Percentiles rank a stretch among this genome's conserved stretches.
These are phyloP conservation scores for Beverwykella pulmonaria DNA, from an alignment of 495 filamentous ascomycete genomes.

Conservation along the genomic window DNA sequence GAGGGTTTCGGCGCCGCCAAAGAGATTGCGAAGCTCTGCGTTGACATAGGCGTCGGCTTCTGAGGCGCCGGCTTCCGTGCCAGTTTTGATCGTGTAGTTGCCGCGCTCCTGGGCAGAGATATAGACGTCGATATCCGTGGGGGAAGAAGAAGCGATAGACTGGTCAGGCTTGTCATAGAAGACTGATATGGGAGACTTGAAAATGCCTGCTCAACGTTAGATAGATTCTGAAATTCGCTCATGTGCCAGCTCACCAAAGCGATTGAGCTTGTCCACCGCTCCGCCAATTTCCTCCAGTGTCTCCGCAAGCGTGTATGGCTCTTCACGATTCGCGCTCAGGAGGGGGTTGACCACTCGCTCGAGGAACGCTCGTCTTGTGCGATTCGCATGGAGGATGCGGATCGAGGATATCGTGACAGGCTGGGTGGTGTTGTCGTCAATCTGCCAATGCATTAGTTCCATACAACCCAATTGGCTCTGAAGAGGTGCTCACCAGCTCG, in stretches of 20 bases:
- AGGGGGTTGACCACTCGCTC: constrained; percentile 76
- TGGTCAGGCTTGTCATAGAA: constrained; percentile 72
- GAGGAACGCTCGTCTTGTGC: constrained; percentile 80
- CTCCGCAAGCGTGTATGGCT: constrained; percentile 73
- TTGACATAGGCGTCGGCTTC: constrained; percentile 92
- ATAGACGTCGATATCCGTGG: constrained; percentile 77
- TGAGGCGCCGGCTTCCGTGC: constrained; percentile 86
- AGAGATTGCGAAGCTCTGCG: constrained; percentile 81
- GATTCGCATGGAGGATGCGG: constrained; percentile 72
- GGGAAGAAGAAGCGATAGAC: constrained; percentile 59
- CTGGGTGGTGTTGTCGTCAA: constrained; percentile 76
- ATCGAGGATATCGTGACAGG: constrained; percentile 80
- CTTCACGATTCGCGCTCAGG: constrained; percentile 65
- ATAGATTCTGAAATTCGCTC: not conserved
- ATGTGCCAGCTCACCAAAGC: constrained; percentile 62
- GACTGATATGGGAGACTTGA: constrained; percentile 77
- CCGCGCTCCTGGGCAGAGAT: constrained; percentile 76
- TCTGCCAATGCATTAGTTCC: constrained; percentile 49
- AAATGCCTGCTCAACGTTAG: constrained; percentile 64
- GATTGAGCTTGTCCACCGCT: constrained; percentile 71
- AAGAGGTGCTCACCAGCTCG: constrained; percentile 51
- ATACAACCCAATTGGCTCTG: not conserved
- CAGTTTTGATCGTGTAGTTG: constrained; percentile 80
- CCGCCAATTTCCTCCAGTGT: constrained; percentile 69
- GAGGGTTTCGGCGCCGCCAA: constrained; percentile 91